phyloP scores from a whole-genome alignment of 1,284 basidiomycete species.

The Cutaneotrichosporon sp. region DNA sequence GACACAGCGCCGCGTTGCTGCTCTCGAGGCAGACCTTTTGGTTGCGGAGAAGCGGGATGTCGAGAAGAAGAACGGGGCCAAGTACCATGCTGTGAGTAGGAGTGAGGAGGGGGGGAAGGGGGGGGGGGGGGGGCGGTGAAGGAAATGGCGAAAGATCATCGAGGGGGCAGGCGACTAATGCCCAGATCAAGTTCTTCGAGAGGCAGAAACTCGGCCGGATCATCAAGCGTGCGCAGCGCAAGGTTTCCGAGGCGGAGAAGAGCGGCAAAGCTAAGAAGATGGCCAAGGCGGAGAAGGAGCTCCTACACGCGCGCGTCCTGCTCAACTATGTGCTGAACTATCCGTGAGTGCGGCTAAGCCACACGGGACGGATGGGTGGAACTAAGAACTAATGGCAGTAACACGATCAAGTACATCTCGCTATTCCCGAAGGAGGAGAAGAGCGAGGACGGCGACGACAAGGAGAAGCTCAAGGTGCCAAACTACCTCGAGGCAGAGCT shows the following conservation, averaged over 20 bases:
- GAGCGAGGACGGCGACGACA: conserved; percentile 22
- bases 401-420: conserved; percentile 77
- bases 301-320: conserved; percentile 66
- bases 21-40: conserved; percentile 71
- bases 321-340: conserved; percentile 71
- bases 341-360: conserved; percentile 58
- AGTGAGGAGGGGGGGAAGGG: background rate
- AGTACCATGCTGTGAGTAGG: conserved; percentile 66
- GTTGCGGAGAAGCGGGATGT: conserved; percentile 62
- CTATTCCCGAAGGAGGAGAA: conserved; percentile 61
- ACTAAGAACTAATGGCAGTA: conserved; percentile 57
- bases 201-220: conserved; percentile 75
- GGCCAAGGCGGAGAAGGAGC: conserved; percentile 53
- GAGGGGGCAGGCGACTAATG: background rate
- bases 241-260: conserved; percentile 54
- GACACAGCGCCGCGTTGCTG: conserved; percentile 71
- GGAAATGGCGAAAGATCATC: background rate
- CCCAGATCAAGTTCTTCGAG: conserved; percentile 77
- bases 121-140: background rate
- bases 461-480: conserved; percentile 38
- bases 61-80: conserved; percentile 68
- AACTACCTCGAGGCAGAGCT: conserved; percentile 56
- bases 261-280: conserved; percentile 49
- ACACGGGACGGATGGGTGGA: background rate
- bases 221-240: conserved; percentile 64